Percentiles rank a stretch among this genome's conserved stretches.
Conservation (phyloP, 352 stramenopile genomes). For the Phytophthora boehmeriae region DNA sequence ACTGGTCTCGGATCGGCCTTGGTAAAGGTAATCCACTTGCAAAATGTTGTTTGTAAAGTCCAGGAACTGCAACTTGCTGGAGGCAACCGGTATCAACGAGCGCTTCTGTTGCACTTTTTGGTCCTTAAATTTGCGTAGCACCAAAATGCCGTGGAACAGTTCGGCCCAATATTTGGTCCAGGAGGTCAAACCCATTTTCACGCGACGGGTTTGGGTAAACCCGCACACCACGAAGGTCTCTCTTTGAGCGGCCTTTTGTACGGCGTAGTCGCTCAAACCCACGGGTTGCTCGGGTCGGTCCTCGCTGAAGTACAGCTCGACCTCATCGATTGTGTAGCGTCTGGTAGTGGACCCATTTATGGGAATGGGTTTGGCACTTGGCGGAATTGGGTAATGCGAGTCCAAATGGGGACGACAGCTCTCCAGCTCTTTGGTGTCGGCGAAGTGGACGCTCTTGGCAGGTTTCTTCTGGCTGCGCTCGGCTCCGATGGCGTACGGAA, state of each 20-base stretch:
- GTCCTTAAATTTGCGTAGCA: constrained; percentile 60
- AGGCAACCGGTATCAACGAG: constrained; percentile 53
- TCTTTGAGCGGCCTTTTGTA: constrained; percentile 53
- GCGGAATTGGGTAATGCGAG: constrained; percentile 59
- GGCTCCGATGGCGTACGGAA: constrained; percentile 3
- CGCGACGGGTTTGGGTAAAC: constrained; percentile 48
- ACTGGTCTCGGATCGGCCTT: constrained; percentile 47
- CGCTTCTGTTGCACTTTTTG: constrained; percentile 66
- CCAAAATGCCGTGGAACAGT: constrained; percentile 70
- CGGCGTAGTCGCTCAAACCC: constrained; percentile 42
- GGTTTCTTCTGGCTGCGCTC: constrained; percentile 9
- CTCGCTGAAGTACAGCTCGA: constrained; percentile 71
- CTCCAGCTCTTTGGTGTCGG: constrained; percentile 44
- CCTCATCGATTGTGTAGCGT: constrained; percentile 65
- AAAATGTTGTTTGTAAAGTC: constrained; percentile 57
- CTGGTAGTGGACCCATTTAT: constrained; percentile 53
- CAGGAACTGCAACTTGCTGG: constrained; percentile 52
- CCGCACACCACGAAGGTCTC: constrained; percentile 60
- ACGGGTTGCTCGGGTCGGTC: constrained; percentile 44
- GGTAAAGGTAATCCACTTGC: constrained; percentile 66
- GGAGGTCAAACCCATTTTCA: constrained; percentile 47
- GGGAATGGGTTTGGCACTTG: constrained; percentile 34
- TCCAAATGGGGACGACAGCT: constrained; percentile 28
- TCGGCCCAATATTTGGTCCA: constrained; percentile 73
- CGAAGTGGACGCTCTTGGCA: constrained; percentile 57